Evolutionary conservation across 1,139 yeast genomes (phyloP).

Genomic region (Geotrichum klebahnii): DNA sequence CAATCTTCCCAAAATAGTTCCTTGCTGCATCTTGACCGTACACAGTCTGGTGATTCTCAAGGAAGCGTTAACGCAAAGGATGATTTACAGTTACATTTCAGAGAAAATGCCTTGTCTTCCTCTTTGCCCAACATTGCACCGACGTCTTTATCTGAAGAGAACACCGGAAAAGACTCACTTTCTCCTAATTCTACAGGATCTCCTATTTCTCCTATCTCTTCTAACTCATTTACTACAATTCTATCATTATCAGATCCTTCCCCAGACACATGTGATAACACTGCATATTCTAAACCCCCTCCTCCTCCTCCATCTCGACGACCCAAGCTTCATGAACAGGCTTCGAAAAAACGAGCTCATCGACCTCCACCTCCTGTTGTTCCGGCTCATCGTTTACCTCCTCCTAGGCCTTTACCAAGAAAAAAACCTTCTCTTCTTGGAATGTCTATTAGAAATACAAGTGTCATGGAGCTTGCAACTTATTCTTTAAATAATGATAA

Average conservation of each 20-base stretch:
- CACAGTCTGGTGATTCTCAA: neutral
- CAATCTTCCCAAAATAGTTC: neutral
- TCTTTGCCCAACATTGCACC: neutral
- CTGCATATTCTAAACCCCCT: constrained; percentile 2
- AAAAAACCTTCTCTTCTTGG: constrained; percentile 8
- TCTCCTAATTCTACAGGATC: constrained; percentile 12
- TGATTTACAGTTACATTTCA: neutral
- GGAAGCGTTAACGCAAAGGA: neutral
- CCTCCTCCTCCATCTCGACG: constrained; percentile 20
- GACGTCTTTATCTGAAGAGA: neutral
- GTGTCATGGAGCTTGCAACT: constrained; percentile 17
- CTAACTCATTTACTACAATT: neutral
- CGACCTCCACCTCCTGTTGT: constrained; percentile 7
- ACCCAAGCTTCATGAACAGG: neutral
- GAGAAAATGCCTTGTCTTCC: neutral
- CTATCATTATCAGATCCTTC: constrained; percentile 1
- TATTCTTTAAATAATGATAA: neutral
- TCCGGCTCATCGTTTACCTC: constrained; percentile 9
- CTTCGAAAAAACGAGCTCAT: neutral
- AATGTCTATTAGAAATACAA: constrained; percentile 17
- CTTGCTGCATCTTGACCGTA: neutral
- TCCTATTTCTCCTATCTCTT: constrained; percentile 14
- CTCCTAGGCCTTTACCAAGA: constrained; percentile 18
- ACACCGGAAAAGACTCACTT: neutral
- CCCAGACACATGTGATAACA: neutral